Evolutionary conservation across 2,329 filamentous ascomycete species (phyloP).

Genomic region (Pyricularia sp.): DNA sequence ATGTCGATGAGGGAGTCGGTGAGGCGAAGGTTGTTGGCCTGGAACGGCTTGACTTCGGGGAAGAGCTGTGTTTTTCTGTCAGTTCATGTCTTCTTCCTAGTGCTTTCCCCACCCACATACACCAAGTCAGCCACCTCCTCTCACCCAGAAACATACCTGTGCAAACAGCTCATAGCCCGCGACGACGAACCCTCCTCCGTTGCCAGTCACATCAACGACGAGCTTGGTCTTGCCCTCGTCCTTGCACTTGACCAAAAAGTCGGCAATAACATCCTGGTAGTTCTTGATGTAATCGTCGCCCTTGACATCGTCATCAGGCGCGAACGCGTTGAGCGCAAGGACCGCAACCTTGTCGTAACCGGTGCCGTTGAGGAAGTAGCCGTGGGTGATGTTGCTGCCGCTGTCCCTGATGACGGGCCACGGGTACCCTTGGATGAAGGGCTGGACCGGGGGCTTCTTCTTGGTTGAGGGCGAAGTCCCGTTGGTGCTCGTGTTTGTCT

Average conservation of each 20-base stretch:
- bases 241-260: conserved; percentile 28
- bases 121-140: too few species aligned
- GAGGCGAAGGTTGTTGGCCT: conserved; percentile 39
- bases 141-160: conserved; percentile 34
- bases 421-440: conserved; percentile 18
- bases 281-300: conserved; percentile 11
- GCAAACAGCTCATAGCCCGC: conserved; percentile 56
- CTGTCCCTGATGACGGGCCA: conserved; percentile 18
- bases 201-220: conserved; percentile 48
- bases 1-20: conserved; percentile 35
- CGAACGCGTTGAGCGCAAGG: conserved; percentile 23
- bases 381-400: conserved; percentile 19
- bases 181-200: conserved; percentile 49
- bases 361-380: conserved; percentile 25
- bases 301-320: conserved; percentile 11
- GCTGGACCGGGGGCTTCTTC: conserved; percentile 7
- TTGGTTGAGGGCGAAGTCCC: background rate
- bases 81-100: conserved; percentile 2
- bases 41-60: conserved; percentile 37
- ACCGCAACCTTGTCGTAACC: conserved; percentile 25
- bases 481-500: conserved; percentile 3
- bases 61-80: conserved; percentile 30
- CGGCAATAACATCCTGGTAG: conserved; percentile 27
- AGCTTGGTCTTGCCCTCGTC: conserved; percentile 47
- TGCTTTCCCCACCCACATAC: background rate